phyloP scores from a whole-genome alignment of 345 rosid genomes.

The Geranium brycei region DNA sequence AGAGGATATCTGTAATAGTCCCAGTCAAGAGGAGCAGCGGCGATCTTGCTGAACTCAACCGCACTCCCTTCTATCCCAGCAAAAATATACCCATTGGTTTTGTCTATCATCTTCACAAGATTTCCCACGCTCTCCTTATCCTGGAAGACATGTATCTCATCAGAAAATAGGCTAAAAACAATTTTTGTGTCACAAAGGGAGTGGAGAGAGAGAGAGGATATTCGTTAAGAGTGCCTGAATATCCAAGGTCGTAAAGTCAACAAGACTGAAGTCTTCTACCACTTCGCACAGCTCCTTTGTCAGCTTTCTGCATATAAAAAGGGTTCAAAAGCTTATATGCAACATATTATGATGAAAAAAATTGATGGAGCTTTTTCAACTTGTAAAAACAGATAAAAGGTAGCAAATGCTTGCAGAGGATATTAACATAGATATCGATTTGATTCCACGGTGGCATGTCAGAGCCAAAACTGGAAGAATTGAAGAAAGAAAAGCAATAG shows the following conservation, averaged over 20 bases:
- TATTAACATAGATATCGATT: too few species aligned
- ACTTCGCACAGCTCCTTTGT: conserved; percentile 65
- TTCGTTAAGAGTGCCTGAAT: conserved; percentile 52
- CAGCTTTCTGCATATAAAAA: conserved; percentile 47
- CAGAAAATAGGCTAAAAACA: not conserved
- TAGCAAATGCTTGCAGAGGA: too few species aligned
- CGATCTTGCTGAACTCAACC: conserved; percentile 84
- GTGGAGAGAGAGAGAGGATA: not conserved
- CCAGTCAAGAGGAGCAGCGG: conserved; percentile 65
- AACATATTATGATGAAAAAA: not conserved
- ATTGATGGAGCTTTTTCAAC: too few species aligned
- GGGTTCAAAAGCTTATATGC: conserved; percentile 6
- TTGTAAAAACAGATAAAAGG: too few species aligned
- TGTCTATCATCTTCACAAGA: conserved; percentile 72
- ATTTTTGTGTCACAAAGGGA: conserved; percentile 2
- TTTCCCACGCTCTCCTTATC: conserved; percentile 81
- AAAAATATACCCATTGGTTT: conserved; percentile 80
- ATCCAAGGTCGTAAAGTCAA: conserved; percentile 66
- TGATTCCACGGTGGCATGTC: too few species aligned
- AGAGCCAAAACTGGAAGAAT: too few species aligned
- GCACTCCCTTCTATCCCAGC: conserved; percentile 68
- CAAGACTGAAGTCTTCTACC: conserved; percentile 56
- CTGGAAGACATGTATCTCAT: conserved; percentile 23
- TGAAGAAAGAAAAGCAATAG: too few species aligned
- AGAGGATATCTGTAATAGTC: conserved; percentile 92